Evolutionary conservation across 2,329 filamentous ascomycete genomes (phyloP), one percentile per base, ranked within the genome.

Genomic region (Pestalotiopsis sp.): DNA sequence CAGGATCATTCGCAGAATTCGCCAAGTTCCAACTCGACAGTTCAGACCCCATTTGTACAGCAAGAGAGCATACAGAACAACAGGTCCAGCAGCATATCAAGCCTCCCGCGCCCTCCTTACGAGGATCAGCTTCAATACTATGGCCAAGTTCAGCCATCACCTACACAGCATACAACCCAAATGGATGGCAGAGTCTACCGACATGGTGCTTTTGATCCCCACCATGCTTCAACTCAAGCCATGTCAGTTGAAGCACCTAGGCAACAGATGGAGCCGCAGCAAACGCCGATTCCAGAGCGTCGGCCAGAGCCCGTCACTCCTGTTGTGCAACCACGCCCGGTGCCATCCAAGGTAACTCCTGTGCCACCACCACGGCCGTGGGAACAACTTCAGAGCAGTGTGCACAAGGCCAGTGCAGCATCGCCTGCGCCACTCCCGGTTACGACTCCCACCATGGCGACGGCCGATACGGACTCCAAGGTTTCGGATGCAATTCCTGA

Each of bases 281-380:
- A 52, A 64, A 64, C 27, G 1, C 12, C 40, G 11, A 45, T 12
- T 36, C 17, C 36, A 20, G 23, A 64, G 31, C 36, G 12, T 4
- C 62, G 20, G 25, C 20, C 49, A 71, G 27, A n/a, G 27, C 59
- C 59, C 5, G 27, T 31, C 17, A 62, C 59, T 36, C 59, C 59
- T 59, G 40, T 70, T 69, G 41, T 65, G 3, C 73, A 75, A 20
- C 17, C 65, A 60, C 68, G 70, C 59, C 68, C 61, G 11, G 61
- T 69, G n/a, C 59, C 68, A 23, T 52, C 17, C 52, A 79, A 71
- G 63, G 73, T 75, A 65, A 78, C 76, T 4, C 73, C 75, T 36
- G 72, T 78, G 7, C 77, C 77, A 40, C 71, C 77, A 62, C 77
- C 77, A 58, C 71, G 76, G 63, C 77, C 77, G 25, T 79, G 77